These are phyloP conservation scores for Stephanodiscus triporus DNA, from an alignment of 108 stramenopile genomes.

Conservation along the genomic window DNA sequence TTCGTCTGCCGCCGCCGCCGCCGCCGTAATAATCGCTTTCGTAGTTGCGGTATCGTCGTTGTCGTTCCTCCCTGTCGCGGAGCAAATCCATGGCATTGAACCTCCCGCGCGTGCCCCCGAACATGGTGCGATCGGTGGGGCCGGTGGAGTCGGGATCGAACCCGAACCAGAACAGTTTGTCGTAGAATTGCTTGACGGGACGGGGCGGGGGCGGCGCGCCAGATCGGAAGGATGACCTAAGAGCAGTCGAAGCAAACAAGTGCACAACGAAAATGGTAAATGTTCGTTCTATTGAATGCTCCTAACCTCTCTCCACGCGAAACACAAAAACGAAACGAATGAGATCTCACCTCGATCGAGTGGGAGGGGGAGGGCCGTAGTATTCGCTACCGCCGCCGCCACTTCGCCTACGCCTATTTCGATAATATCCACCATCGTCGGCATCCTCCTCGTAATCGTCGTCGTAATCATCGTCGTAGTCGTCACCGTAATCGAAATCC, in stretches of 20 bases:
- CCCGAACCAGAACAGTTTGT: slow-evolving; percentile 74
- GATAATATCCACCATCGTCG: slow-evolving; percentile 12
- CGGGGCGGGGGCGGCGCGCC: slow-evolving; percentile 62
- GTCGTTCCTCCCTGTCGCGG: slow-evolving; percentile 44
- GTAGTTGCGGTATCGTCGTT: slow-evolving; percentile 1
- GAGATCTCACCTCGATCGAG: slow-evolving; percentile 41
- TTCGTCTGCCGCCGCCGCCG: neutral
- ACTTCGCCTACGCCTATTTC: neutral
- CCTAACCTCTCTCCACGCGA: neutral
- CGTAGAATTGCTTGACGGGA: slow-evolving; percentile 68
- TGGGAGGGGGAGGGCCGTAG: slow-evolving; percentile 63
- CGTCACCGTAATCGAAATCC: slow-evolving; percentile 17
- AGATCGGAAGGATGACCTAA: slow-evolving; percentile 57
- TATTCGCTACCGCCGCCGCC: slow-evolving; percentile 9
- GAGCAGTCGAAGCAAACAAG: too few species aligned
- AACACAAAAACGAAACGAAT: neutral
- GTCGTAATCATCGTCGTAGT: slow-evolving; percentile 29
- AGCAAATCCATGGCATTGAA: slow-evolving; percentile 74
- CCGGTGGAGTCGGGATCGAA: slow-evolving; percentile 52
- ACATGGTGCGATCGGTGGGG: slow-evolving; percentile 74
- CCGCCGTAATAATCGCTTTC: neutral
- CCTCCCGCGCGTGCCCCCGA: slow-evolving; percentile 85
- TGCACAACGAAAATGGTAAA: neutral
- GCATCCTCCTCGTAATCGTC: slow-evolving; percentile 33
- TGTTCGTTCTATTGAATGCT: neutral